phyloP scores from a whole-genome alignment of 2,329 filamentous ascomycete genomes.

The Alternaria metachromatica region DNA sequence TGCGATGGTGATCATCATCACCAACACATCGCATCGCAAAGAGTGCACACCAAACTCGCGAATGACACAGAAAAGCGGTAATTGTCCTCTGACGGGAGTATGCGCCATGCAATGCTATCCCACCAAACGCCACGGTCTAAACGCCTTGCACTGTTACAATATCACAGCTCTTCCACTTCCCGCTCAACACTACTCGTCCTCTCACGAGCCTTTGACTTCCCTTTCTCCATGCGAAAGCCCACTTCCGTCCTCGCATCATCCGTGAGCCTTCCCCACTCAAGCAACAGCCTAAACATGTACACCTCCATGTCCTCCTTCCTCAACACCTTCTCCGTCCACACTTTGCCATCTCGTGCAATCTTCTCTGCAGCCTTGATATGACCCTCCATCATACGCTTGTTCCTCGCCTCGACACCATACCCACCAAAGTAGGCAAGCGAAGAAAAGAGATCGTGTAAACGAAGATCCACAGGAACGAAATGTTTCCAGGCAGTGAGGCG shows the following conservation, averaged over 20 bases:
- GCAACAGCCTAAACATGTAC: conserved; percentile 77
- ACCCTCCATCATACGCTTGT: conserved; percentile 36
- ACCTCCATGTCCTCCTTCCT: conserved; percentile 71
- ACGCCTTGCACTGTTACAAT: not conserved
- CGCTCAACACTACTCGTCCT: conserved; percentile 5
- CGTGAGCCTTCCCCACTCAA: conserved; percentile 67
- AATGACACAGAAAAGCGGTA: not conserved
- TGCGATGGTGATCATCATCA: not conserved
- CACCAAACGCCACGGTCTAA: not conserved
- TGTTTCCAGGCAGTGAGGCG: conserved; percentile 78
- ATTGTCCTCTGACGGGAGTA: not conserved
- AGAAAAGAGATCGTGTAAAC: conserved; percentile 75
- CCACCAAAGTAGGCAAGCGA: conserved; percentile 73
- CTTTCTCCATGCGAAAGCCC: conserved; percentile 39
- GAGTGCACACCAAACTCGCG: accelerated
- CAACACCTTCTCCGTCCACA: conserved; percentile 45
- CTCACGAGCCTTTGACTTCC: conserved; percentile 1
- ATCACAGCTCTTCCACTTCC: not conserved
- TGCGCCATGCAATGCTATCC: conserved; percentile 9
- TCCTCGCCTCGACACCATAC: conserved; percentile 31
- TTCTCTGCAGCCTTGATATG: conserved; percentile 37
- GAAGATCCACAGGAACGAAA: conserved; percentile 77
- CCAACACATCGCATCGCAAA: not conserved
- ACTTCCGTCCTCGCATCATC: conserved; percentile 44
- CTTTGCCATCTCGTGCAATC: conserved; percentile 42